These are phyloP conservation scores for Spiromastix sp. DNA, from an alignment of 2,329 filamentous ascomycete genomes.

Conservation along the genomic window DNA sequence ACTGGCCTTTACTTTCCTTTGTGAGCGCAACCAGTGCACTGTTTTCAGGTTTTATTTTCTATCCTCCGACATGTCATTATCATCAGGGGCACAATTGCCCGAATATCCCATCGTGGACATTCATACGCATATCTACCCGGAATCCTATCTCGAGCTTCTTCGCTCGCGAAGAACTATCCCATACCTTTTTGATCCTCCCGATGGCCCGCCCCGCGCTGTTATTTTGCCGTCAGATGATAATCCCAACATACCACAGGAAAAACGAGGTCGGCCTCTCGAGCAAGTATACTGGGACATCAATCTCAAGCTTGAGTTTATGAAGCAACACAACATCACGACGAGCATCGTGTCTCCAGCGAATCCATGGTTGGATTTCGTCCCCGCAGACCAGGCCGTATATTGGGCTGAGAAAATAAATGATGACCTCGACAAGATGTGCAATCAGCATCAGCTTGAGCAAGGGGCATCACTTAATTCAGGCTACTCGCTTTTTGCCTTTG, in stretches of 20 bases:
- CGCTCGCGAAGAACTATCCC: slow-evolving; percentile 39
- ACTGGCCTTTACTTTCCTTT: too few relatives aligned
- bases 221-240: slow-evolving; percentile 38
- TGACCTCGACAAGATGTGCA: slow-evolving; percentile 66
- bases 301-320: slow-evolving; percentile 81
- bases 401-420: slow-evolving; percentile 63
- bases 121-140: slow-evolving; percentile 55
- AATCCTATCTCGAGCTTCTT: slow-evolving; percentile 48
- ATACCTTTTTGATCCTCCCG: slow-evolving; percentile 33
- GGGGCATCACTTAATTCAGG: slow-evolving; percentile 33
- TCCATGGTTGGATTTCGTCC: slow-evolving; percentile 84
- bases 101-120: slow-evolving; percentile 43
- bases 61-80: too few relatives aligned
- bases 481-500: slow-evolving; percentile 72
- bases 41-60: too few relatives aligned
- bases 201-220: slow-evolving; percentile 31
- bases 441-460: slow-evolving; percentile 10
- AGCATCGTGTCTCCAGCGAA: slow-evolving; percentile 86
- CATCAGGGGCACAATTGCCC: slow-evolving; percentile 1
- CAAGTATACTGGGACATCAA: slow-evolving; percentile 70
- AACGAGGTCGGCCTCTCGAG: slow-evolving; percentile 70
- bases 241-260: slow-evolving; percentile 24
- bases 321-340: slow-evolving; percentile 67
- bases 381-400: slow-evolving; percentile 47
- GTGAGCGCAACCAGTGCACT: too few relatives aligned